Evolutionary conservation across 495 filamentous ascomycete genomes (phyloP), one percentile per base, ranked within the genome.

Genomic region (Elaphomyces granulatus): DNA sequence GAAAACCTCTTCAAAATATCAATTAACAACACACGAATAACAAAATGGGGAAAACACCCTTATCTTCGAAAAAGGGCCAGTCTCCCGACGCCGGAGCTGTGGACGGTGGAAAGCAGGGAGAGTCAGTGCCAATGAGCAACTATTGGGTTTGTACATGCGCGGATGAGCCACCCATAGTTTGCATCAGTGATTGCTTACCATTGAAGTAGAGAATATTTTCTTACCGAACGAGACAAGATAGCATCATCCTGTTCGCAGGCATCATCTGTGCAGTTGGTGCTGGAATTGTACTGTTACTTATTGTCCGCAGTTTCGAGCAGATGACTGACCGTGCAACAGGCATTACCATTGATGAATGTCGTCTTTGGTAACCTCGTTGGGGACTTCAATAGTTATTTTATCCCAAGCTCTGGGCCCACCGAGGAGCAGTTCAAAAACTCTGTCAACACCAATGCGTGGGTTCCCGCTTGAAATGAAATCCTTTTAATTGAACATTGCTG

Each of bases 291-390:
- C 12, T 6, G 6, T 12, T 12, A 28, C 12, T 12, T 6, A 28
- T 28, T 28, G 23, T 12, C 23, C 12, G 6, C 12, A 12, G 12
- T 6, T 6, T 28, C 12, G 23, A 28, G 12, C 12, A 28, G 6
- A 28, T 6, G 12, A 3, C 20, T 20, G 35, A 19, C 42, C n/a
- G 7, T 8, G 9, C 15, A n/a, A 23, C 17, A 58, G 54, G 45
- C 61, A 2, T 43, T 67, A 6, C 67, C 67, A 2, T 42, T 71
- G 8, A 67, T 68, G 64, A 67, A 56, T 26, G 60, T 69, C 34
- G 44, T 71, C 8, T 67, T 71, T 41, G 63, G 66, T 7, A 45
- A 50, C 10, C 56, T 65, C 19, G 61, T 64, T 10, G 58, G 56
- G 3, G 40, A 53, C 15, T 67, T 64, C 40, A 59, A 41, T 16